These are phyloP conservation scores for Biscutella laevigata DNA, from an alignment of 441 rosid species.

Conservation along the genomic window DNA sequence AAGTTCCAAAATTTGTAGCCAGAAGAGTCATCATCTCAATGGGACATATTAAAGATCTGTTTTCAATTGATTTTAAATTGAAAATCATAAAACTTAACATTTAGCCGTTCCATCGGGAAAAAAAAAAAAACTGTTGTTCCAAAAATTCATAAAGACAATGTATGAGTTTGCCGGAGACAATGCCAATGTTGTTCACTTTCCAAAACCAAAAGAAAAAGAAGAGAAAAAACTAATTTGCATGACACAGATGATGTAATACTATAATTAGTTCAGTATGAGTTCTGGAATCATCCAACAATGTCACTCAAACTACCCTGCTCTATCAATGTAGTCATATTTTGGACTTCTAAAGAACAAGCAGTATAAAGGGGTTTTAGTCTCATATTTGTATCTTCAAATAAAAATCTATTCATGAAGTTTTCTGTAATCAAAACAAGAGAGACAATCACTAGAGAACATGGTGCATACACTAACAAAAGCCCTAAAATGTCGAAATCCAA, in stretches of 20 bases:
- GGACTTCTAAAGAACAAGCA: not conserved
- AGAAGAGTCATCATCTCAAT: too few species aligned
- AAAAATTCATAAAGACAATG: too few species aligned
- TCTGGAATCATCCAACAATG: not conserved
- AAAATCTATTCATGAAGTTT: not conserved
- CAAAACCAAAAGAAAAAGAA: not conserved
- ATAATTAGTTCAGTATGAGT: not conserved
- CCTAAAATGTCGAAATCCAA: slow-evolving; percentile 5
- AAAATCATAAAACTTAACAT: too few species aligned
- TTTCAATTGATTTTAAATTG: too few species aligned
- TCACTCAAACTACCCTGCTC: not conserved
- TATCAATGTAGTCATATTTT: not conserved
- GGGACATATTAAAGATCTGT: too few species aligned
- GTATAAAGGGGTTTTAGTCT: not conserved
- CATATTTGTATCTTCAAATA: not conserved
- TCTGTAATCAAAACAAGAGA: not conserved
- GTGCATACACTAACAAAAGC: not conserved
- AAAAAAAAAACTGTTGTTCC: too few species aligned
- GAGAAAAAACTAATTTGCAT: not conserved
- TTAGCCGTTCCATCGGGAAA: too few species aligned
- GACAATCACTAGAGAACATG: not conserved
- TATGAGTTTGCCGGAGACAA: too few species aligned
- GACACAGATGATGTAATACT: too few species aligned
- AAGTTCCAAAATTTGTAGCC: too few species aligned
- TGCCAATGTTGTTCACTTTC: not conserved